These are phyloP conservation scores for Colletotrichum destructivum DNA, from an alignment of 2,329 filamentous ascomycete genomes.

Conservation along the genomic window DNA sequence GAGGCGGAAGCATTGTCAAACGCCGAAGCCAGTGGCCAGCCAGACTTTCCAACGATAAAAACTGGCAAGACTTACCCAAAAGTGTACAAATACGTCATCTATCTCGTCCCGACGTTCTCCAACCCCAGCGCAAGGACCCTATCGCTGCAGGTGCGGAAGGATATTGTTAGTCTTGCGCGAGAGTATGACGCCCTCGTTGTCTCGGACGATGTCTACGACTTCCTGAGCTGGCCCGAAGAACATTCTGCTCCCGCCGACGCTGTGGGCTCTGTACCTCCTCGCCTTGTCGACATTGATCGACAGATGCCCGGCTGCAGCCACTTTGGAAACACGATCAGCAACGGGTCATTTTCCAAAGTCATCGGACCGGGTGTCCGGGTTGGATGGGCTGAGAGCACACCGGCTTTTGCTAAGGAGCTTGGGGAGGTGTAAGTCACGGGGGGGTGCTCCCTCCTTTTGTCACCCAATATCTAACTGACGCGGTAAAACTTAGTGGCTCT, in stretches of 20 bases:
- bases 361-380: conserved; percentile 84
- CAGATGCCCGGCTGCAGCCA: conserved; percentile 65
- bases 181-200: conserved; percentile 85
- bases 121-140: conserved; percentile 91
- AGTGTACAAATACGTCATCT: conserved; percentile 89
- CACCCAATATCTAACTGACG: too few relatives aligned
- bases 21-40: fast-evolving
- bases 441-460: too few relatives aligned
- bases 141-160: conserved; percentile 76
- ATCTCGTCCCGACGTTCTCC: conserved; percentile 88
- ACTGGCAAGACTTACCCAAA: conserved; percentile 64
- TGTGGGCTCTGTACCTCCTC: conserved; percentile 71
- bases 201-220: conserved; percentile 94
- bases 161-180: conserved; percentile 81
- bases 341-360: conserved; percentile 94
- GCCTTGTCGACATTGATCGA: conserved; percentile 84
- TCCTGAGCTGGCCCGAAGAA: conserved; percentile 78
- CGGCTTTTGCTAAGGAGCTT: conserved; percentile 65
- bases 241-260: conserved; percentile 50
- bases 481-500: background rate
- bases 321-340: conserved; percentile 89
- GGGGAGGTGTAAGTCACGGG: conserved; percentile 63
- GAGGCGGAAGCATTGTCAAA: background rate
- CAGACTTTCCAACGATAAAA: background rate
- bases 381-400: conserved; percentile 85